Conservation (phyloP, 768 basidiomycete species). For the Phanerochaete carnosa region DNA sequence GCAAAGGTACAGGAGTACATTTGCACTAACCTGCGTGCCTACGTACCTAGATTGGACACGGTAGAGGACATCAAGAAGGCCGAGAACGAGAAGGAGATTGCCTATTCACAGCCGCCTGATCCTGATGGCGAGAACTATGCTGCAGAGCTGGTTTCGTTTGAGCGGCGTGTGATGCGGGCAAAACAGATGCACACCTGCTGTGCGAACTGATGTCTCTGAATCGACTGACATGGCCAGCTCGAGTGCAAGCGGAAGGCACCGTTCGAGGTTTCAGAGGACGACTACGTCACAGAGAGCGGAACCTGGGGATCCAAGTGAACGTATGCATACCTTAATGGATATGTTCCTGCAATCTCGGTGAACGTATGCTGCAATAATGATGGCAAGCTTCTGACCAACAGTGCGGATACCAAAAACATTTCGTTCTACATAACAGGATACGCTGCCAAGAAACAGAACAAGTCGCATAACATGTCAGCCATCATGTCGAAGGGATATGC, state of each 20-base stretch:
- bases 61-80: constrained; percentile 22
- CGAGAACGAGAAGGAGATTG: constrained; percentile 21
- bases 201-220: constrained; percentile 8
- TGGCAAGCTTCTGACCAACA: constrained; percentile 37
- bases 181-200: constrained; percentile 22
- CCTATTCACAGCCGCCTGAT: constrained; percentile 33
- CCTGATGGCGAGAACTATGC: constrained; percentile 28
- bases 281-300: constrained; percentile 13
- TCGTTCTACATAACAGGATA: constrained; percentile 35
- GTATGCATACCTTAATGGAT: constrained; percentile 19
- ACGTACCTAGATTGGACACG: constrained; percentile 23
- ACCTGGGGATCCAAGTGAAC: constrained; percentile 12
- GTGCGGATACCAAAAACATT: constrained; percentile 29
- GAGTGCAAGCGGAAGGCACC: constrained; percentile 25
- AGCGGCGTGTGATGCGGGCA: constrained; percentile 12
- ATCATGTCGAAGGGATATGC: constrained; percentile 29
- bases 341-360: constrained; percentile 24
- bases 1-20: constrained; percentile 28
- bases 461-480: constrained; percentile 33
- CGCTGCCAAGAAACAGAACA: constrained; percentile 32
- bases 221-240: constrained; percentile 3
- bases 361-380: constrained; percentile 38
- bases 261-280: constrained; percentile 11
- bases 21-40: constrained; percentile 25
- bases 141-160: constrained; percentile 11